Base-by-base conservation (phyloP, 1,284 basidiomycete genomes). In the Irpex lacteus region DNA sequence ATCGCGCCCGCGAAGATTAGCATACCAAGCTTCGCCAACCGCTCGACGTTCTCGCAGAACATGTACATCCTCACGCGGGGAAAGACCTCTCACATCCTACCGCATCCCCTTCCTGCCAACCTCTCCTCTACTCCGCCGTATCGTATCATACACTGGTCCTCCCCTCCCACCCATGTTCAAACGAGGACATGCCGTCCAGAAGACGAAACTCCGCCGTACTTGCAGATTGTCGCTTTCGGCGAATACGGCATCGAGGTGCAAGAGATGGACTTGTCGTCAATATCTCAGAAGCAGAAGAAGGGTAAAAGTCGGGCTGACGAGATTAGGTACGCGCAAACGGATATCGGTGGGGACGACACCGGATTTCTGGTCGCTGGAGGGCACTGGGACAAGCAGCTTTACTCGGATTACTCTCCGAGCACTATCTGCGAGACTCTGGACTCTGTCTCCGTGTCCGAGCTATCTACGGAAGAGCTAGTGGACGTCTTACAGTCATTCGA, bases 161-260 rank as follows among this genome's bases (percentile, higher is more conserved):
- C 78, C 2, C 68, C 77, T 0, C 90, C 90, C 13, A 79, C 81
- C n/a, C 76, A 81, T 62, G 78, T 93, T 54, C 74, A 76, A 52
- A 77, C 83, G 18, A 81, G 91, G 5, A 75, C 88, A 7, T 84
- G 81, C 65, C 66, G 74, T 18, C 73, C 79, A 34, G 67, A 68
- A 58, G 71, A 74, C 50, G 71, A 70, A 9, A 67, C 70, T n/a
- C 73, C 76, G 13, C 80, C 84, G 11, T 81, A 85, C 67, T 72
- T 92, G 49, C 91, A 93, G 72, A 73, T 92, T 40, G 78, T 90
- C 53, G 87, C 83, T 9, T 83, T 92, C 60, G 80, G 85, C 40
- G 86, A 89, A 65, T 81, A 85, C 61, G 90, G 91, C 6, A 68
- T 93, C 7, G 91, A 93, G 72, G 82, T 87, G 1, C 86, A 89